Evolutionary conservation across 768 basidiomycete species (phyloP).

Genomic region (Lanmaoa rubissima): DNA sequence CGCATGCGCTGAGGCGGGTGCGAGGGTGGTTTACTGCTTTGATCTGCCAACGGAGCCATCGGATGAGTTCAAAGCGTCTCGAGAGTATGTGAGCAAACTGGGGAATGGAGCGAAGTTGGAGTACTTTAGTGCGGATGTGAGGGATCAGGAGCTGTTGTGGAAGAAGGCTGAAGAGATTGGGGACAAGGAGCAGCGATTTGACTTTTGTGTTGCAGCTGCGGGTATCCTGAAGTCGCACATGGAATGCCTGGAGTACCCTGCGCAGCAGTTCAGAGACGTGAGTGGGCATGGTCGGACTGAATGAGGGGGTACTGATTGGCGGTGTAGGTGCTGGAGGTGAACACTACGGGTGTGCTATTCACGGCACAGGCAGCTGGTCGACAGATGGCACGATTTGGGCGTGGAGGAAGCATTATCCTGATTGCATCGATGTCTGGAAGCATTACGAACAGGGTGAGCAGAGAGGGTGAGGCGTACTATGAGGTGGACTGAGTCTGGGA

Average conservation of each 20-base stretch:
- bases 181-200: conserved; percentile 65
- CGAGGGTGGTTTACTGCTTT: conserved; percentile 65
- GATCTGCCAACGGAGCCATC: conserved; percentile 58
- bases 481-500: not conserved
- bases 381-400: conserved; percentile 51
- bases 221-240: conserved; percentile 62
- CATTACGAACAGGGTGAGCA: conserved; percentile 65
- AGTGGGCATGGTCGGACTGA: not conserved
- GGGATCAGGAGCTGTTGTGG: conserved; percentile 61
- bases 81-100: conserved; percentile 49
- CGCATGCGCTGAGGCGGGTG: conserved; percentile 70
- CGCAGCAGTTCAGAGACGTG: conserved; percentile 62
- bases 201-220: conserved; percentile 76
- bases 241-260: conserved; percentile 66
- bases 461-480: not conserved
- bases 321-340: conserved; percentile 59
- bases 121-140: conserved; percentile 66
- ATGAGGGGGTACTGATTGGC: not conserved
- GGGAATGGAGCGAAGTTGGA: conserved; percentile 46
- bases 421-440: conserved; percentile 62
- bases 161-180: conserved; percentile 56
- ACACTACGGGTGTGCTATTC: conserved; percentile 59
- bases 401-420: conserved; percentile 54
- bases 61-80: conserved; percentile 54
- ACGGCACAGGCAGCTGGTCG: conserved; percentile 60